Evolutionary conservation across 1,284 basidiomycete species (phyloP).

Genomic region (Peniophora sp.): DNA sequence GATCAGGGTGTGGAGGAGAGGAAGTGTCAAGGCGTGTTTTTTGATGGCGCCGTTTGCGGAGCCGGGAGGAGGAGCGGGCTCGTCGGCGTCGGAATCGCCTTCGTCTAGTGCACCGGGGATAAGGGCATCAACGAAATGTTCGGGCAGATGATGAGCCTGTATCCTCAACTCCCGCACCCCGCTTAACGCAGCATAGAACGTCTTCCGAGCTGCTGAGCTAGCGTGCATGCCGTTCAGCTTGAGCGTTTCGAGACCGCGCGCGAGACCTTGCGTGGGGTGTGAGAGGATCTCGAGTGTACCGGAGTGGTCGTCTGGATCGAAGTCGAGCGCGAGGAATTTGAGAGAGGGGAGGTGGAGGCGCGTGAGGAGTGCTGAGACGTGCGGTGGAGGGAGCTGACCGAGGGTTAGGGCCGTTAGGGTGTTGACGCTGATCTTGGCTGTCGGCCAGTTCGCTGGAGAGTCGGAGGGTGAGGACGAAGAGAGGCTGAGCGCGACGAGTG

Average conservation of each 20-base stretch:
- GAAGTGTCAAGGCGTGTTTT: constrained; percentile 19
- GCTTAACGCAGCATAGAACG: constrained; percentile 35
- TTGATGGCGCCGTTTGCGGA: no score
- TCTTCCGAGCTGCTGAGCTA: constrained; percentile 19
- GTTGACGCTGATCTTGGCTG: constrained; percentile 30
- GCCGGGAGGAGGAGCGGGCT: neutral
- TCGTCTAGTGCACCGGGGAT: constrained; percentile 1
- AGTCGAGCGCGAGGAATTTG: constrained; percentile 40
- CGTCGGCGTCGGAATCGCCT: constrained; percentile 6
- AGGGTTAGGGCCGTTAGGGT: constrained; percentile 41
- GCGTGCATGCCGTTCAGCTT: constrained; percentile 43
- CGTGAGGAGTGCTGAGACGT: constrained; percentile 38
- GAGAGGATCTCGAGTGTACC: constrained; percentile 35
- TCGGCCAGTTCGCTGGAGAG: constrained; percentile 27
- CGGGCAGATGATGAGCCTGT: constrained; percentile 26
- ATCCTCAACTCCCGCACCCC: constrained; percentile 36
- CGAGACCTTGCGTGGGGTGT: constrained; percentile 20
- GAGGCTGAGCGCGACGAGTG: constrained; percentile 41
- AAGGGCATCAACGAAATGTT: constrained; percentile 26
- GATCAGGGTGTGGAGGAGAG: constrained; percentile 34
- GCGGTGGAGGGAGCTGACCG: constrained; percentile 34
- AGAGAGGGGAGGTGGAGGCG: constrained; percentile 42
- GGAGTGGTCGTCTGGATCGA: constrained; percentile 40
- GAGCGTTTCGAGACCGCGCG: constrained; percentile 34
- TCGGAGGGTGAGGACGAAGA: constrained; percentile 44